These are phyloP conservation scores for Chenopodium suecicum DNA, from an alignment of 148 eudicot genomes.

Conservation along the genomic window DNA sequence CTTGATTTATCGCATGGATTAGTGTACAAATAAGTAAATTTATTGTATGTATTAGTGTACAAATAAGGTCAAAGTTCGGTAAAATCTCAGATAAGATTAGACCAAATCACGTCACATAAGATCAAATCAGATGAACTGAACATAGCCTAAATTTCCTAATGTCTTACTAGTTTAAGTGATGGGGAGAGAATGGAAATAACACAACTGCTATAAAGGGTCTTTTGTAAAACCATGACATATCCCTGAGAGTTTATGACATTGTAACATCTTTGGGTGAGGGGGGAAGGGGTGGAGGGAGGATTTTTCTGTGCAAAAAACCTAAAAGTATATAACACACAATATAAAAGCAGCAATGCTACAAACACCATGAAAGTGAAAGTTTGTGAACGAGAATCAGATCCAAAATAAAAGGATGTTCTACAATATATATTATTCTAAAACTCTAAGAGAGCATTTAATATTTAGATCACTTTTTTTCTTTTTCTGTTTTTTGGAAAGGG, in stretches of 20 bases:
- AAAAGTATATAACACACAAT: neutral
- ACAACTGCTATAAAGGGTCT: too few relatives aligned
- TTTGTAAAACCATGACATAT: too few relatives aligned
- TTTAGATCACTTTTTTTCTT: too few relatives aligned
- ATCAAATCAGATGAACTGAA: too few relatives aligned
- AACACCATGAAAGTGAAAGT: neutral
- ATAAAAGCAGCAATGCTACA: neutral
- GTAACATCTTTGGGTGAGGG: neutral
- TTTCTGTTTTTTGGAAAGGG: too few relatives aligned
- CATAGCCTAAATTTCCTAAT: too few relatives aligned
- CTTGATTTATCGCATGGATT: neutral
- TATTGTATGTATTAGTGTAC: too few relatives aligned
- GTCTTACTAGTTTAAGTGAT: too few relatives aligned
- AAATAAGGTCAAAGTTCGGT: neutral
- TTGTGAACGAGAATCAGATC: neutral
- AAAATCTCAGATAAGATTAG: neutral
- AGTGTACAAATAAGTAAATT: too few relatives aligned
- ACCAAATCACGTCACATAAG: too few relatives aligned
- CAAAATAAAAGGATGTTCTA: neutral
- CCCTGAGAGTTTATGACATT: too few relatives aligned
- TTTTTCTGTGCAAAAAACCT: neutral
- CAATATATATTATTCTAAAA: neutral
- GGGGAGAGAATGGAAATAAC: too few relatives aligned
- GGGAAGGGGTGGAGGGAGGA: neutral
- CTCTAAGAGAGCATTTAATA: neutral